A percentile compares a stretch with the other conserved stretches of the same genome.
Evolutionary conservation across 768 basidiomycete species (phyloP).

Genomic region (Terana coerulea): DNA sequence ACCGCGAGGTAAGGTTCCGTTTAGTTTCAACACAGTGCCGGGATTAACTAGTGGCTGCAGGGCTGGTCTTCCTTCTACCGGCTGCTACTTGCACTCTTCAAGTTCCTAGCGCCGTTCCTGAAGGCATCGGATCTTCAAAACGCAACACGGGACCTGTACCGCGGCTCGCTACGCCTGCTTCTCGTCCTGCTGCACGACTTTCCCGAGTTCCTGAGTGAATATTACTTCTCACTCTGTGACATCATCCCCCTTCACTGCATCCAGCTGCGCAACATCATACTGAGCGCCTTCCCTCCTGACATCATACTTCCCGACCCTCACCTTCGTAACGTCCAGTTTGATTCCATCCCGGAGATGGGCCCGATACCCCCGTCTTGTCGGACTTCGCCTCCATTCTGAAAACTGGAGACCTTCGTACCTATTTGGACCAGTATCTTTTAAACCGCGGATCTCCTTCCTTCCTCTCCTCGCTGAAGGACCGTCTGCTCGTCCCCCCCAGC

Average conservation of each 20-base stretch:
- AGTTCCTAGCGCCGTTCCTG: conserved; percentile 91
- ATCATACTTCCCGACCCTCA: conserved; percentile 84
- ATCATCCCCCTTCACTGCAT: conserved; percentile 90
- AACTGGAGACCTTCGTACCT: conserved; percentile 69
- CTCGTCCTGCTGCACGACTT: conserved; percentile 97
- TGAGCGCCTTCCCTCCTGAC: conserved; percentile 88
- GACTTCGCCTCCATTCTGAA: conserved; percentile 87
- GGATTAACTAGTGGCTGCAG: conserved; percentile 30
- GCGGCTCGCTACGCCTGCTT: conserved; percentile 84
- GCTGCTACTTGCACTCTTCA: conserved; percentile 88
- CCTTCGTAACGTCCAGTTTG: conserved; percentile 68
- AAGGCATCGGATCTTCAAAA: conserved; percentile 75
- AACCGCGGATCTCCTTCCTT: conserved; percentile 69
- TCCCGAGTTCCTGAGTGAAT: conserved; percentile 96
- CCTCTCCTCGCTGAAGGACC: conserved; percentile 75
- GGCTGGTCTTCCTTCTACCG: conserved; percentile 98
- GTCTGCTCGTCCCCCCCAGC: conserved; percentile 50
- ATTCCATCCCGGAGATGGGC: conserved; percentile 84
- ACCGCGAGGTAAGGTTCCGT: conserved; percentile 64
- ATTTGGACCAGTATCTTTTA: conserved; percentile 84
- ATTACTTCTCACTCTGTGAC: conserved; percentile 94
- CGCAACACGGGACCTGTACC: conserved; percentile 83
- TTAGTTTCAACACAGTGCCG: background rate
- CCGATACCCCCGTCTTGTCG: conserved; percentile 88
- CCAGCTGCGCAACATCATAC: conserved; percentile 94